Percentiles rank a stretch among this genome's conserved stretches.
These are phyloP conservation scores for Phytopythium litorale DNA, from an alignment of 352 stramenopile species.

Conservation along the genomic window DNA sequence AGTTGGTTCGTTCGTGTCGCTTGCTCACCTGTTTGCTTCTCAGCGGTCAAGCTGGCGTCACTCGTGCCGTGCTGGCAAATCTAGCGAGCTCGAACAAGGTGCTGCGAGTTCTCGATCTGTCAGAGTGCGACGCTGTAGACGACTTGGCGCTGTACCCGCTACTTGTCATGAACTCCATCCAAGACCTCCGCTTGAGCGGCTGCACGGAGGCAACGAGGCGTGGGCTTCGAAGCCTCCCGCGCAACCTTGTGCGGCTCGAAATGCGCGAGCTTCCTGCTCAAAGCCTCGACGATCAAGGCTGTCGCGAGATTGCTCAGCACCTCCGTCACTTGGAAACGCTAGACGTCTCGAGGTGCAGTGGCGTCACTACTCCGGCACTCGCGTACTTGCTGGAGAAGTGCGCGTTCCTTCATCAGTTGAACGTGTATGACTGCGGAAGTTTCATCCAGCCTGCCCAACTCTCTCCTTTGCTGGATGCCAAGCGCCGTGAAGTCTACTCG, in stretches of 20 bases:
- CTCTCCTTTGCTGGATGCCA: constrained; percentile 14
- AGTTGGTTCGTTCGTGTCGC: constrained; percentile 34
- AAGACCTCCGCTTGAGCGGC: constrained; percentile 42
- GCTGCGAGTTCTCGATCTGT: constrained; percentile 52
- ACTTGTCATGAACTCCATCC: constrained; percentile 50
- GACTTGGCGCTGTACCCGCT: constrained; percentile 63
- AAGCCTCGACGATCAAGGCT: constrained; percentile 34
- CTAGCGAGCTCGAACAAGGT: constrained; percentile 53
- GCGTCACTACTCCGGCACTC: constrained; percentile 24
- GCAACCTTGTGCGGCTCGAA: constrained; percentile 29
- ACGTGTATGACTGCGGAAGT: constrained; percentile 39
- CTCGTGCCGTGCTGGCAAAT: constrained; percentile 35
- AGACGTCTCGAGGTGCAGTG: constrained; percentile 29
- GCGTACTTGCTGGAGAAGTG: constrained; percentile 30
- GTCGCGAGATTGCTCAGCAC: constrained; percentile 17
- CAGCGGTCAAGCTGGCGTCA: constrained; percentile 34
- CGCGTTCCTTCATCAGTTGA: constrained; percentile 39
- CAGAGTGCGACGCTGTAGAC: constrained; percentile 42
- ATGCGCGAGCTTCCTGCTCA: constrained; percentile 20
- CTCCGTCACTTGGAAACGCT: constrained; percentile 38
- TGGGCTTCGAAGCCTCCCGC: constrained; percentile 44
- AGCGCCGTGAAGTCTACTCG: constrained; percentile 34
- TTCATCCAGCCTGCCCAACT: constrained; percentile 20
- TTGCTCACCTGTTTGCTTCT: constrained; percentile 27
- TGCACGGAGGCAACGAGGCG: constrained; percentile 23